These are phyloP conservation scores for Phlebopus sp. DNA, from an alignment of 1,284 basidiomycete genomes.

Conservation along the genomic window DNA sequence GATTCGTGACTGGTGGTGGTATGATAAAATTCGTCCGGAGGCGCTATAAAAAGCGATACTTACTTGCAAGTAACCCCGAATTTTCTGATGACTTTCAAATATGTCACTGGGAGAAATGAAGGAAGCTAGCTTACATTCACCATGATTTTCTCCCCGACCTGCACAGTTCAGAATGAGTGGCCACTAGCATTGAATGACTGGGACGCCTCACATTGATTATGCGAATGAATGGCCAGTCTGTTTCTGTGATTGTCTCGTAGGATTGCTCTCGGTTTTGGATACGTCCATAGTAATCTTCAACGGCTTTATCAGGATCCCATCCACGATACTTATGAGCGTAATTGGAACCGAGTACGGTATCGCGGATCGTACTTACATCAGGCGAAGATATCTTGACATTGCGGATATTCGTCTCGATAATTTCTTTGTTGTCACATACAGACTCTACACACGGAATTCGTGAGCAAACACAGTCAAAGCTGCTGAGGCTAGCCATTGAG, in stretches of 20 bases:
- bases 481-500: not conserved
- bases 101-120: not conserved
- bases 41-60: slow-evolving; percentile 10
- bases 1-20: slow-evolving; percentile 69
- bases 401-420: slow-evolving; percentile 92
- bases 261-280: slow-evolving; percentile 85
- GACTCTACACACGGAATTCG: slow-evolving; percentile 54
- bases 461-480: not conserved
- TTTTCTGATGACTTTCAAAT: slow-evolving; percentile 52
- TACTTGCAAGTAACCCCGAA: slow-evolving; percentile 83
- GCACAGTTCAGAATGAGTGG: slow-evolving; percentile 9
- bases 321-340: slow-evolving; percentile 69
- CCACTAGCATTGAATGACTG: not conserved
- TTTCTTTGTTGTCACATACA: slow-evolving; percentile 84
- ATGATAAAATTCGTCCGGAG: slow-evolving; percentile 5
- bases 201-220: slow-evolving; percentile 77
- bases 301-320: slow-evolving; percentile 91
- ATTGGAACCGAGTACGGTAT: not conserved
- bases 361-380: slow-evolving; percentile 59
- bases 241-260: slow-evolving; percentile 87
- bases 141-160: slow-evolving; percentile 93
- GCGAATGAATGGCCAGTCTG: slow-evolving; percentile 90
- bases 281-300: slow-evolving; percentile 89
- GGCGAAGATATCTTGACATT: slow-evolving; percentile 98
- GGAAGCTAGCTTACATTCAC: slow-evolving; percentile 63